Conservation (phyloP, 1,284 basidiomycete species). For the Ustilago loliicola region DNA sequence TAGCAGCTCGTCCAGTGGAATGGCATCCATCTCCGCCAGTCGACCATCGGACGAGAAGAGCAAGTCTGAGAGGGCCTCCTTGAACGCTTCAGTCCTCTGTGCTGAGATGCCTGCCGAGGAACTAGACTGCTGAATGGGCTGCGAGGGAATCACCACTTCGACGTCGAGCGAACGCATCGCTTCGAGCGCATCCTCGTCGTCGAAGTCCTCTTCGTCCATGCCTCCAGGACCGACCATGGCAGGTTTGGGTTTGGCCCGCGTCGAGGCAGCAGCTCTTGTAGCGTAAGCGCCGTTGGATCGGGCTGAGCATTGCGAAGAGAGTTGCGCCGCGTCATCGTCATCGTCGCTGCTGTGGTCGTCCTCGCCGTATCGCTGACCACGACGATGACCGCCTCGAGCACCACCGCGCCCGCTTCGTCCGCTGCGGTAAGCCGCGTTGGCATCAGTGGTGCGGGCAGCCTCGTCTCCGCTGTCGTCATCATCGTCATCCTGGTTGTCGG, state of each 20-base stretch:
- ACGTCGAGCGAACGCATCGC: slow-evolving; percentile 61
- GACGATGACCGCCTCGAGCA: slow-evolving; percentile 37
- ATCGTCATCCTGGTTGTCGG: slow-evolving; percentile 43
- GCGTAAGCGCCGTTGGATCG: slow-evolving; percentile 56
- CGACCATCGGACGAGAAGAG: slow-evolving; percentile 72
- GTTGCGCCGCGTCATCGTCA: slow-evolving; percentile 47
- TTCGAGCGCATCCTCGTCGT: slow-evolving; percentile 52
- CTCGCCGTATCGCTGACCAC: slow-evolving; percentile 48
- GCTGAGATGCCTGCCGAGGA: slow-evolving; percentile 28
- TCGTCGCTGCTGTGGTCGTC: slow-evolving; percentile 45
- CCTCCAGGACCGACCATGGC: slow-evolving; percentile 45
- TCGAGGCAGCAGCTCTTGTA: slow-evolving; percentile 51
- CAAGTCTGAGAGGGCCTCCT: slow-evolving; percentile 77
- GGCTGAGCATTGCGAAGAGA: slow-evolving; percentile 36
- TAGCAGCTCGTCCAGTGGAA: slow-evolving; percentile 80
- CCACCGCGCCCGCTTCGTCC: slow-evolving; percentile 53
- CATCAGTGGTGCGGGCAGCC: slow-evolving; percentile 74
- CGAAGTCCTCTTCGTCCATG: slow-evolving; percentile 45
- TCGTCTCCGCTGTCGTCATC: slow-evolving; percentile 57
- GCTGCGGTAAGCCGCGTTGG: slow-evolving; percentile 71
- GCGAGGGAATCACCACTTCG: slow-evolving; percentile 31
- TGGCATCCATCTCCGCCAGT: slow-evolving; percentile 76
- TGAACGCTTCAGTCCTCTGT: slow-evolving; percentile 53
- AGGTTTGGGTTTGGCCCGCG: slow-evolving; percentile 21
- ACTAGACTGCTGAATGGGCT: slow-evolving; percentile 17